phyloP scores from a whole-genome alignment of 208 protist species.

The Angomonas ambiguus region DNA sequence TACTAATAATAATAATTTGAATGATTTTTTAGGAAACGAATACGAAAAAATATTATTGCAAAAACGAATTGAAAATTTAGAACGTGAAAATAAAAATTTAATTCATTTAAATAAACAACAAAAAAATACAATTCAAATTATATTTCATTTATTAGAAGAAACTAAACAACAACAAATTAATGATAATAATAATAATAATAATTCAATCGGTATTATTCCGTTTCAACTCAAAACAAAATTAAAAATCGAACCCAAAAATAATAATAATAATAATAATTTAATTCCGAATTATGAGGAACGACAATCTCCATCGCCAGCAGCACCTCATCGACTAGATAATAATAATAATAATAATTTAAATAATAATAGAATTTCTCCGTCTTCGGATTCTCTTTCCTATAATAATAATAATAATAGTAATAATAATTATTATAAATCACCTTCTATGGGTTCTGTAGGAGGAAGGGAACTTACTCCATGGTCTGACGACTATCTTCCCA shows the following conservation, averaged over 20 bases:
- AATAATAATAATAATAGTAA: constrained; percentile 1
- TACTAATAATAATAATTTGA: background rate
- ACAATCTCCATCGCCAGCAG: background rate
- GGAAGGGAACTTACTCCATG: background rate
- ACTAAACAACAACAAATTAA: constrained; percentile 3
- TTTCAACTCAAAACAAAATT: too few species aligned
- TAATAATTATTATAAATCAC: constrained; percentile 3
- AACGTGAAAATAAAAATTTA: background rate
- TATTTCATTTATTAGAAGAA: constrained; percentile 1
- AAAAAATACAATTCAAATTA: background rate
- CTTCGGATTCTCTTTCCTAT: background rate
- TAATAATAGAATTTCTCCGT: background rate
- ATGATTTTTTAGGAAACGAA: background rate
- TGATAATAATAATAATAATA: constrained; percentile 2
- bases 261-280: background rate
- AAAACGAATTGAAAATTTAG: background rate
- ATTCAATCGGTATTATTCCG: background rate
- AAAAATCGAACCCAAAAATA: too few species aligned
- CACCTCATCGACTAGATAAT: background rate
- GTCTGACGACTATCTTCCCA: background rate
- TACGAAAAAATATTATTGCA: background rate
- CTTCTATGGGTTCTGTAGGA: background rate
- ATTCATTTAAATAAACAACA: background rate
- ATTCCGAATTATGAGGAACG: background rate
- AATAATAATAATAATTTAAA: constrained; percentile 9